Conservation (phyloP, 768 basidiomycete genomes). For the Coprinellus micaceus region DNA sequence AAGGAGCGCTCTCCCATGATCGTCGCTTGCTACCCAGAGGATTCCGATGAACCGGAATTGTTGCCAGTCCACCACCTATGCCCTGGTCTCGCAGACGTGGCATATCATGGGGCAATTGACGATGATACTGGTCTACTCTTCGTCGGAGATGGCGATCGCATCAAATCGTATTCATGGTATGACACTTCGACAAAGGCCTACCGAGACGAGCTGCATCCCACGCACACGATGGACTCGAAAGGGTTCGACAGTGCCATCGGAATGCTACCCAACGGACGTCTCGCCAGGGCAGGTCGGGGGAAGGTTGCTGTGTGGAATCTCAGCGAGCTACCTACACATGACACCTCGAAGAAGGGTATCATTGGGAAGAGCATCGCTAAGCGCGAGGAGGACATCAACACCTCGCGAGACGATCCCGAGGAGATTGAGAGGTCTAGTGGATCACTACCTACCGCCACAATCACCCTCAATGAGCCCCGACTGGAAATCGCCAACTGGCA, state of each 20-base stretch:
- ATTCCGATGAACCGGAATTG: too few relatives aligned
- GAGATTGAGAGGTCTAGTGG: slow-evolving; percentile 29
- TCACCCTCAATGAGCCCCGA: slow-evolving; percentile 1
- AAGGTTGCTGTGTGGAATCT: slow-evolving; percentile 33
- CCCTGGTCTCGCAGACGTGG: neutral
- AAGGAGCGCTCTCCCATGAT: slow-evolving; percentile 32
- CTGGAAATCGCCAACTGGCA: slow-evolving; percentile 18
- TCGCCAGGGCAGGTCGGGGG: slow-evolving; percentile 33
- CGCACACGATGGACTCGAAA: slow-evolving; percentile 29
- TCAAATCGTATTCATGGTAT: slow-evolving; percentile 37
- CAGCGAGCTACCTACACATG: slow-evolving; percentile 29
- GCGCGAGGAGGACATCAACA: slow-evolving; percentile 3
- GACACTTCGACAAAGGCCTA: slow-evolving; percentile 1
- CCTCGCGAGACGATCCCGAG: slow-evolving; percentile 21
- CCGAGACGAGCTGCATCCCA: slow-evolving; percentile 12
- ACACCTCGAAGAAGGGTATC: slow-evolving; percentile 14
- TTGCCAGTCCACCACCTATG: too few relatives aligned
- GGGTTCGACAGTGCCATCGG: slow-evolving; percentile 27
- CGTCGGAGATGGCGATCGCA: slow-evolving; percentile 28
- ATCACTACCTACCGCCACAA: slow-evolving; percentile 11
- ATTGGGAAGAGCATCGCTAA: slow-evolving; percentile 15
- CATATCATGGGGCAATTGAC: slow-evolving; percentile 18
- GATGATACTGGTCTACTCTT: slow-evolving; percentile 34
- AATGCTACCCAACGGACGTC: slow-evolving; percentile 22
- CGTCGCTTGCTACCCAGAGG: slow-evolving; percentile 21